Percentiles rank a stretch among this genome's conserved stretches.
Evolutionary conservation across 495 filamentous ascomycete genomes (phyloP).

Genomic region (Trichoderma orchidacearum): DNA sequence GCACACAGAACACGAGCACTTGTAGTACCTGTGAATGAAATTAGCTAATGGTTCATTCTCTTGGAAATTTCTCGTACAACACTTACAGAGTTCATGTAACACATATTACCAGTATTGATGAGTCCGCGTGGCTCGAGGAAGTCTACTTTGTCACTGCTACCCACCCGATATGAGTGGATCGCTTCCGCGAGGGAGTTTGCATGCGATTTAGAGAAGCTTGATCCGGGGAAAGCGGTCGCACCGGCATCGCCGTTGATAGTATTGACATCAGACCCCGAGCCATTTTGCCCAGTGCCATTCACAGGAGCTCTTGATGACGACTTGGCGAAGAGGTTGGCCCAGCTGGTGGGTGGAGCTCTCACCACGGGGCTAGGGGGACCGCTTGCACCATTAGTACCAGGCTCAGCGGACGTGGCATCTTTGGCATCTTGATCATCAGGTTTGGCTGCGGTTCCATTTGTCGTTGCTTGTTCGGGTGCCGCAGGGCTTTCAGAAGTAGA

Average conservation of each 20-base stretch:
- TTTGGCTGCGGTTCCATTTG: slow-evolving; percentile 21
- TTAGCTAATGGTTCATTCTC: slow-evolving; percentile 3
- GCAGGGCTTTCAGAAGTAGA: slow-evolving; percentile 13
- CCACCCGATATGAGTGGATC: slow-evolving; percentile 49
- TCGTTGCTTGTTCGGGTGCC: slow-evolving; percentile 13
- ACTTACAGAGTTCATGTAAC: slow-evolving; percentile 98
- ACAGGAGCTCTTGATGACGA: slow-evolving; percentile 21
- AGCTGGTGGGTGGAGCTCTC: slow-evolving; percentile 41
- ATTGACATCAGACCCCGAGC: slow-evolving; percentile 11
- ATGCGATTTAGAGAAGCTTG: slow-evolving; percentile 36
- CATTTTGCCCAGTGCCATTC: slow-evolving; percentile 6
- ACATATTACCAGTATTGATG: slow-evolving; percentile 97
- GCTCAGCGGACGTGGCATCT: slow-evolving; percentile 9
- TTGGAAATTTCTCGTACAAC: slow-evolving; percentile 2
- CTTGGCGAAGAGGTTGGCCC: slow-evolving; percentile 60
- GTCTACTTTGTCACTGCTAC: slow-evolving; percentile 47
- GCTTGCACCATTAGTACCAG: slow-evolving; percentile 8
- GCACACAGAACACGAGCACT: slow-evolving; percentile 81
- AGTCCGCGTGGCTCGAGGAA: slow-evolving; percentile 92
- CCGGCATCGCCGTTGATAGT: slow-evolving; percentile 6
- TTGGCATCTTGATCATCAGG: slow-evolving; percentile 9
- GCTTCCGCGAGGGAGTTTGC: slow-evolving; percentile 58
- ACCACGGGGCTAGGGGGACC: slow-evolving; percentile 12
- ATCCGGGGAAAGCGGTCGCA: slow-evolving; percentile 1
- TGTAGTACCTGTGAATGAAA: slow-evolving; percentile 57